Percentiles rank a stretch among this genome's conserved stretches.
phyloP scores from a whole-genome alignment of 2,329 filamentous ascomycete genomes.

The Achaetomium macrosporum region DNA sequence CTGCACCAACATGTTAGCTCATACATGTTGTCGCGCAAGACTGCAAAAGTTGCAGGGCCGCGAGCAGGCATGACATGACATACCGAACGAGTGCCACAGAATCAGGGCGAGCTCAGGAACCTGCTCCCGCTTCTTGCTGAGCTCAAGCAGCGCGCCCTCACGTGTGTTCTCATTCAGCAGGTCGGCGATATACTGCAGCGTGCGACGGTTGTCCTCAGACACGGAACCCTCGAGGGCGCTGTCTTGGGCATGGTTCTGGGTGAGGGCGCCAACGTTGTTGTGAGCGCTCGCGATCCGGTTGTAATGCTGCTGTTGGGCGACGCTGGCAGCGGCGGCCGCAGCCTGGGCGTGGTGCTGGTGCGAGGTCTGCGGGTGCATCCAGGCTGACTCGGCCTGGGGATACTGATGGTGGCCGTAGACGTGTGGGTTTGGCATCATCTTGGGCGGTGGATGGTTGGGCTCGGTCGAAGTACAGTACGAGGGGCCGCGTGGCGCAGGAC shows the following conservation, averaged over 20 bases:
- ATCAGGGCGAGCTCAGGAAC: slow-evolving; percentile 94
- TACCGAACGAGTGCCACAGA: slow-evolving; percentile 97
- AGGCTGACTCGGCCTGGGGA: slow-evolving; percentile 55
- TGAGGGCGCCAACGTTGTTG: slow-evolving; percentile 43
- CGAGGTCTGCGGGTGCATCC: slow-evolving; percentile 61
- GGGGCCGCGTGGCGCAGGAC: neutral
- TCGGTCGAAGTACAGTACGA: neutral
- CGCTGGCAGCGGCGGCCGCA: slow-evolving; percentile 49
- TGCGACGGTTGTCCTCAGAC: slow-evolving; percentile 85
- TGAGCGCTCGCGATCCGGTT: slow-evolving; percentile 65
- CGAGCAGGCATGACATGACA: slow-evolving; percentile 27
- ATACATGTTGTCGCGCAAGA: neutral
- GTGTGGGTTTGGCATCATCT: slow-evolving; percentile 59
- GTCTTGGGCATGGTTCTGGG: slow-evolving; percentile 47
- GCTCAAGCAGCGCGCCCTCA: slow-evolving; percentile 85
- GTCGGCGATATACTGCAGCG: slow-evolving; percentile 90
- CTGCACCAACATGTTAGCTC: slow-evolving; percentile 40
- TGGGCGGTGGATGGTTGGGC: slow-evolving; percentile 22
- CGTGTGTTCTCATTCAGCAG: slow-evolving; percentile 80
- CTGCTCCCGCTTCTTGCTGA: slow-evolving; percentile 98
- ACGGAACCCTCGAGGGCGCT: slow-evolving; percentile 57
- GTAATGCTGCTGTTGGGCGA: slow-evolving; percentile 58
- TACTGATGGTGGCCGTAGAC: slow-evolving; percentile 65
- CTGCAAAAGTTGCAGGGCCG: neutral
- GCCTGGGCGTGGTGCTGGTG: slow-evolving; percentile 52